Evolutionary conservation across 2,329 filamentous ascomycete species (phyloP).

Genomic region (Neoarthrinium moseri): DNA sequence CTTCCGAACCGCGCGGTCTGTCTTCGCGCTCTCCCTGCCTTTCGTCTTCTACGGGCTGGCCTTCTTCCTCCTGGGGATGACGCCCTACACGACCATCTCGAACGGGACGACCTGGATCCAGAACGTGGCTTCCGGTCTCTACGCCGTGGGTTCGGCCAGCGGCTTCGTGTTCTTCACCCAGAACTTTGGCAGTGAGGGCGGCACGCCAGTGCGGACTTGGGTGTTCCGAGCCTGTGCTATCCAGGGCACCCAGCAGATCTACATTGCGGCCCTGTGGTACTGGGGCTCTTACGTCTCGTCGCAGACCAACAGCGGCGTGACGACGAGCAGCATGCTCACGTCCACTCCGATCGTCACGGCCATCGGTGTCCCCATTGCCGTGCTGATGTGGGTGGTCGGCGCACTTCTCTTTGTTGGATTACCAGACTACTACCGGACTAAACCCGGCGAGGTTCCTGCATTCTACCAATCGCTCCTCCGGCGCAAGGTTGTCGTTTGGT

Average conservation of each 20-base stretch:
- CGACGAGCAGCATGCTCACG: constrained; percentile 22
- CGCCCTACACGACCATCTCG: constrained; percentile 47
- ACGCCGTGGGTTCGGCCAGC: constrained; percentile 60
- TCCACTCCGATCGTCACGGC: constrained; percentile 35
- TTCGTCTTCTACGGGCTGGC: constrained; percentile 63
- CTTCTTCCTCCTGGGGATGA: constrained; percentile 62
- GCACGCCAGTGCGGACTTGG: constrained; percentile 62
- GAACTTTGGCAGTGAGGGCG: constrained; percentile 64
- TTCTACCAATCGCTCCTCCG: constrained; percentile 63
- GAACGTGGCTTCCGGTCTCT: constrained; percentile 60
- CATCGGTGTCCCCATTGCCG: constrained; percentile 56
- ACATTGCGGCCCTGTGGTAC: constrained; percentile 64
- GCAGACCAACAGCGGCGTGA: constrained; percentile 37
- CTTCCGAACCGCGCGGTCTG: constrained; percentile 56
- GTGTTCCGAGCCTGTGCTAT: constrained; percentile 66
- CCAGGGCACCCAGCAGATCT: constrained; percentile 66
- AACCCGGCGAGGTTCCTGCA: constrained; percentile 61
- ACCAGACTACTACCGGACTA: constrained; percentile 65
- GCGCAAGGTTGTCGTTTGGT: constrained; percentile 67
- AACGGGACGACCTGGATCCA: constrained; percentile 49
- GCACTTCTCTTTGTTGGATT: constrained; percentile 58
- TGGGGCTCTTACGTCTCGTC: constrained; percentile 59
- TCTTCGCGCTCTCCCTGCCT: constrained; percentile 57
- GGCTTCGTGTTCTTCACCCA: constrained; percentile 66
- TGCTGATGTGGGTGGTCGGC: constrained; percentile 57